Evolutionary conservation across 1,284 basidiomycete species (phyloP).

Genomic region (Irpex lacteus): DNA sequence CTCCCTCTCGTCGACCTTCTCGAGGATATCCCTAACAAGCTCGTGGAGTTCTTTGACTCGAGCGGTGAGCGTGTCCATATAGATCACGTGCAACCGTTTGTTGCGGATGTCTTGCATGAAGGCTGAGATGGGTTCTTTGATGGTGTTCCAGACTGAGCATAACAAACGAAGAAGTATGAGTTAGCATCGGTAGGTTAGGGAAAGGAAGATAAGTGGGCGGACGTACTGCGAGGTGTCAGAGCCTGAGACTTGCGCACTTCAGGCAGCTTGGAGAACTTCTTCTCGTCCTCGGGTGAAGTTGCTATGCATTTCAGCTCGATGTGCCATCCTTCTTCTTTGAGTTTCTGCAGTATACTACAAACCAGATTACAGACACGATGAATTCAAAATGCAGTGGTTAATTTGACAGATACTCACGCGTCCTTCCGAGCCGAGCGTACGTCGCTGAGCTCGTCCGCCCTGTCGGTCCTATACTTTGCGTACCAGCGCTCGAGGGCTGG

Average conservation of each 20-base stretch:
- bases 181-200: background rate
- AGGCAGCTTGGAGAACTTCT: background rate
- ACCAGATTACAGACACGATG: background rate
- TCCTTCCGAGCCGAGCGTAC: background rate
- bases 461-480: background rate
- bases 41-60: background rate
- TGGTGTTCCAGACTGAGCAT: background rate
- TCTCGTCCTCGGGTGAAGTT: background rate
- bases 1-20: background rate
- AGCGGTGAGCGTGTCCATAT: background rate
- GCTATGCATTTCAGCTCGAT: background rate
- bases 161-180: background rate
- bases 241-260: background rate
- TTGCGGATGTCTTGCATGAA: background rate
- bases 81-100: background rate
- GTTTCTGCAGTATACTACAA: background rate
- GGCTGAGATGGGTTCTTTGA: background rate
- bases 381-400: background rate
- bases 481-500: background rate
- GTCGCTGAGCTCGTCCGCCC: background rate
- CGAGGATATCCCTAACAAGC: background rate
- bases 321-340: background rate
- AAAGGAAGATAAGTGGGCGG: too few species aligned
- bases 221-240: background rate
- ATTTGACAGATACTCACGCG: background rate